Evolutionary conservation across 2,329 filamentous ascomycete species (phyloP), one percentile per base, ranked within the genome.

Genomic region (Polytolypa hystricis): DNA sequence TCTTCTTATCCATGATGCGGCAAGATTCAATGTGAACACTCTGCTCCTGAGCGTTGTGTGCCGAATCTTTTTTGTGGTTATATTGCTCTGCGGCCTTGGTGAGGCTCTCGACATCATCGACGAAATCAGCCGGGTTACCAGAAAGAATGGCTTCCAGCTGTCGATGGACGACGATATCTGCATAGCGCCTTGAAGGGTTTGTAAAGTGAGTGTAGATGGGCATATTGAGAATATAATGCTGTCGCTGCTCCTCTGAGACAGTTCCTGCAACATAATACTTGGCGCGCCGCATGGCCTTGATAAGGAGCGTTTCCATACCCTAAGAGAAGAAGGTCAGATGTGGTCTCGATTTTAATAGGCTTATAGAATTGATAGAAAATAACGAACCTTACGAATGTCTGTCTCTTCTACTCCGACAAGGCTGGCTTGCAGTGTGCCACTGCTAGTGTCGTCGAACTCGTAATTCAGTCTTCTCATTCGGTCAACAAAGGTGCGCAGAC

Each of bases 61-160:
- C 86, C 9, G 87, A 96, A 57, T 98, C 91, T 62, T 96, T 98
- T 78, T 96, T 98, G 56, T 84, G 94, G 68, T 98, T 98, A 72
- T 85, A 94, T 49, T 84, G 77, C 62, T 98, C 91, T 6, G 87
- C 83, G 34, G 83, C 93, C 75, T 96, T 98, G 51, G 79, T 79
- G 28, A 98, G 69, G 39, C 71, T 79, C 56, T 98, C 91, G 42
- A 91, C 61, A 43, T 98, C 91, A 48, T 98, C 91, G 4, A 68
- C 78, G 59, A 91, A 95, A 52, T 95, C 86, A 32, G 84, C 71
- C 44, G 79, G 73, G 44, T 83, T 84, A 37, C 85, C 76, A 1
- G 85, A 91, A 25, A 98, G 71, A 34, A 85, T 77, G 41, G 83
- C 74, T 55, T 96, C 87, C 17, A 98, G 71, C 62, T 98, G 91